phyloP scores from a whole-genome alignment of 2,329 filamentous ascomycete species.

The Delphinella strobiligena region DNA sequence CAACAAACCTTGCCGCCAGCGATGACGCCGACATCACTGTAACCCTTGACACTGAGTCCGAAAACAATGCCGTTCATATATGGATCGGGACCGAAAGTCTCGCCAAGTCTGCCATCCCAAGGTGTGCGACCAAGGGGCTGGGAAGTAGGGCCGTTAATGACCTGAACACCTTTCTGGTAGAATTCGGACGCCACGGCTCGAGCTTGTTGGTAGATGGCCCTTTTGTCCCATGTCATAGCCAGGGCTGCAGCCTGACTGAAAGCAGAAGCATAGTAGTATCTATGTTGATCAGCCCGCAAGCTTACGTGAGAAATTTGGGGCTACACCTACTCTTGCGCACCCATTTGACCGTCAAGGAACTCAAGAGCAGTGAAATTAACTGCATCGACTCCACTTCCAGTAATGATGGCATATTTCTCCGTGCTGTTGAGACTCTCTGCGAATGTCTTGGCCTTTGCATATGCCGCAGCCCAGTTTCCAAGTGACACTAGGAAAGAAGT shows the following conservation, averaged over 20 bases:
- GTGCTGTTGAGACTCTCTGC: constrained; percentile 70
- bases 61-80: constrained; percentile 30
- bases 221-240: constrained; percentile 27
- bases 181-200: constrained; percentile 33
- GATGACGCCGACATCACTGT: constrained; percentile 30
- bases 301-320: too few relatives aligned
- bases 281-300: too few relatives aligned
- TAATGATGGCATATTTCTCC: constrained; percentile 92
- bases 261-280: constrained; percentile 17
- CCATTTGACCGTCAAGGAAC: constrained; percentile 73
- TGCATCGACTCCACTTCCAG: constrained; percentile 65
- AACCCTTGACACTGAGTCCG: constrained; percentile 25
- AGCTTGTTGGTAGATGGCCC: constrained; percentile 36
- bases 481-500: too few relatives aligned
- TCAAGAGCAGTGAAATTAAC: constrained; percentile 61
- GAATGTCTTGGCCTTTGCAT: constrained; percentile 62
- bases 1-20: constrained; percentile 30
- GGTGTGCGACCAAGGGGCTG: constrained; percentile 31
- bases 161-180: constrained; percentile 8
- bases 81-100: constrained; percentile 28
- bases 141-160: constrained; percentile 10
- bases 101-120: constrained; percentile 31
- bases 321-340: constrained; percentile 59
- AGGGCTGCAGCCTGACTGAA: constrained; percentile 21
- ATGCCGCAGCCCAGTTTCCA: constrained; percentile 64